Percentiles rank a stretch among this genome's conserved stretches.
These are phyloP conservation scores for Astrephomene gubernaculifera DNA, from an alignment of 139 green algal genomes.

Conservation along the genomic window DNA sequence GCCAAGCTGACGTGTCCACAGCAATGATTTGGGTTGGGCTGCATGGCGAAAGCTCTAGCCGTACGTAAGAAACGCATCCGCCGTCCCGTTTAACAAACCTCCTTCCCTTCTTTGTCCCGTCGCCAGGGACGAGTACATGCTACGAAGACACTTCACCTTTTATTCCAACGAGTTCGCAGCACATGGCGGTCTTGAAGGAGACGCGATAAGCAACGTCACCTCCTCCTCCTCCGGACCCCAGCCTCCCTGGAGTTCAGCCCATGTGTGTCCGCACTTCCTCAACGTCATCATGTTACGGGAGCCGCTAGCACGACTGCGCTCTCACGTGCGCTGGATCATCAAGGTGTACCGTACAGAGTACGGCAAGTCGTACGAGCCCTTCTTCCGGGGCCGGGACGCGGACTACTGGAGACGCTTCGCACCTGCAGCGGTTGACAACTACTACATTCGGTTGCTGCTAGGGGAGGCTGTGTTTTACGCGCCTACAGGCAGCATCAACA, in stretches of 20 bases:
- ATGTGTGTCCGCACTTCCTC: conserved; percentile 29
- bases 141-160: conserved; percentile 8
- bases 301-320: conserved; percentile 5
- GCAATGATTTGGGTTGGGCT: background rate
- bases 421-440: conserved; percentile 40
- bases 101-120: background rate
- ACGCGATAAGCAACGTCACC: too few relatives aligned
- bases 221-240: too few relatives aligned
- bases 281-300: conserved; percentile 35
- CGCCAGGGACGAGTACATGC: conserved; percentile 34
- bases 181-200: conserved; percentile 8
- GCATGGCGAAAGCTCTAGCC: too few relatives aligned
- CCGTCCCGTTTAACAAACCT: background rate
- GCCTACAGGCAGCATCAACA: background rate
- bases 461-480: conserved; percentile 17
- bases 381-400: conserved; percentile 34
- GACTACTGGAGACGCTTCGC: conserved; percentile 33
- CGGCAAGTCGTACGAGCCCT: conserved; percentile 11
- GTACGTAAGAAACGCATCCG: background rate
- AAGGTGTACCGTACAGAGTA: conserved; percentile 46
- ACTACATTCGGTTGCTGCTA: conserved; percentile 37
- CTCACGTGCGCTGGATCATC: conserved; percentile 35
- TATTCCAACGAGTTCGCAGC: conserved; percentile 43
- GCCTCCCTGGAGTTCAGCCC: background rate
- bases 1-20: too few relatives aligned